These are phyloP conservation scores for Cocos nucifera DNA, from an alignment of 176 grass and related monocot species.

Conservation along the genomic window DNA sequence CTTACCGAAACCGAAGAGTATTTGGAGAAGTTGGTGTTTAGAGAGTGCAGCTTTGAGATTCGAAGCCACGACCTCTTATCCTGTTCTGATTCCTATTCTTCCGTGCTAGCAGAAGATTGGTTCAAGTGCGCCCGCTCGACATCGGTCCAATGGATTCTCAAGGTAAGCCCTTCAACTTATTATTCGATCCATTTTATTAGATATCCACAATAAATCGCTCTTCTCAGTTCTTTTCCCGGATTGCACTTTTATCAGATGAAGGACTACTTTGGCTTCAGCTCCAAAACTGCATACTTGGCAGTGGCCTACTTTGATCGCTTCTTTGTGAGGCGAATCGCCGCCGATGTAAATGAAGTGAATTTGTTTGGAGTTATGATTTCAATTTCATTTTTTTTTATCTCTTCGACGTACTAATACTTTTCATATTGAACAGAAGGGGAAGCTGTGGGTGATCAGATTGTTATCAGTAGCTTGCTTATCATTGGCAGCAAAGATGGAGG, in stretches of 20 bases:
- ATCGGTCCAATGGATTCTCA: no score
- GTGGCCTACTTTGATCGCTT: slow-evolving; percentile 79
- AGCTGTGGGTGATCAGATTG: slow-evolving; percentile 58
- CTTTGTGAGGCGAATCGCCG: slow-evolving; percentile 48
- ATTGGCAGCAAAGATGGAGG: slow-evolving; percentile 92
- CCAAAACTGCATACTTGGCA: slow-evolving; percentile 65
- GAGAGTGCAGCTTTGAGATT: no score
- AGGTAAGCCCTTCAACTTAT: no score
- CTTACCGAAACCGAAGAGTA: no score
- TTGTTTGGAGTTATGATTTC: not conserved
- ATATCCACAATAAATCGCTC: not conserved
- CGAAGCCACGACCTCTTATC: no score
- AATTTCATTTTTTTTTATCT: not conserved
- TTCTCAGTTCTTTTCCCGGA: slow-evolving; percentile 9
- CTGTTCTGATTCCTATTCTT: no score
- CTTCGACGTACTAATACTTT: slow-evolving; percentile 14
- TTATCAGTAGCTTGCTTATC: slow-evolving; percentile 66
- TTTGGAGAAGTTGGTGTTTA: no score
- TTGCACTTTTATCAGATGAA: slow-evolving; percentile 40
- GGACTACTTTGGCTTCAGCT: slow-evolving; percentile 50
- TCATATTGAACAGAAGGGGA: slow-evolving; percentile 33
- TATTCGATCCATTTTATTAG: no score
- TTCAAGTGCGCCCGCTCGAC: no score
- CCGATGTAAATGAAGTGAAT: slow-evolving; percentile 62
- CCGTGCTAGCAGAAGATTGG: no score